Conservation (phyloP, 208 protist genomes). For the Acanthamoeba castellanii region DNA sequence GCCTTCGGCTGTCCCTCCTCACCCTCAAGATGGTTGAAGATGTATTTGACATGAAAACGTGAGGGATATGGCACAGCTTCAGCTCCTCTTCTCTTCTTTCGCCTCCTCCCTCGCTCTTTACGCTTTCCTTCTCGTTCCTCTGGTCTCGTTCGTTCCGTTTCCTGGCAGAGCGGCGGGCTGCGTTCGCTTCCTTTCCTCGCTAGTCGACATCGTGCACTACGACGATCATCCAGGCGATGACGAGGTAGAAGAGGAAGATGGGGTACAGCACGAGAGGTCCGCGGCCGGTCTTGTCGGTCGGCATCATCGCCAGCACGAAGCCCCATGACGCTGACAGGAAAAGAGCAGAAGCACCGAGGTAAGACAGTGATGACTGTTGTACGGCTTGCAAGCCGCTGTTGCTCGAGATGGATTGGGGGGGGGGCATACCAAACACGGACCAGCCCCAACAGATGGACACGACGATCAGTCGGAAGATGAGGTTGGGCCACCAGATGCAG, state of each 20-base stretch:
- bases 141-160: too few relatives aligned
- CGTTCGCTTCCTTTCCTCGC: background rate
- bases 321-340: constrained; percentile 89
- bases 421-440: constrained; percentile 89
- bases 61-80: background rate
- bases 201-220: constrained; percentile 64
- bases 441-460: constrained; percentile 84
- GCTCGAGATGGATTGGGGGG: background rate
- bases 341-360: background rate
- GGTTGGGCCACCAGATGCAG: constrained; percentile 82
- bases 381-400: background rate
- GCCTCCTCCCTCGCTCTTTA: too few relatives aligned
- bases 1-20: too few relatives aligned
- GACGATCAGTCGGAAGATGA: constrained; percentile 89
- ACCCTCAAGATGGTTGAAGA: too few relatives aligned
- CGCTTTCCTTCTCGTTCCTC: background rate
- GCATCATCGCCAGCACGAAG: constrained; percentile 91
- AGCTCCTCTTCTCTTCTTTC: background rate
- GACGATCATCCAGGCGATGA: constrained; percentile 93
- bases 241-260: constrained; percentile 94
- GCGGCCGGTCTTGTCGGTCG: constrained; percentile 79
- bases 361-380: background rate
- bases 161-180: background rate
- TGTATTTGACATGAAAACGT: background rate
- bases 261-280: constrained; percentile 93